Evolutionary conservation across 495 filamentous ascomycete genomes (phyloP).

Genomic region (Podospora anserina): DNA sequence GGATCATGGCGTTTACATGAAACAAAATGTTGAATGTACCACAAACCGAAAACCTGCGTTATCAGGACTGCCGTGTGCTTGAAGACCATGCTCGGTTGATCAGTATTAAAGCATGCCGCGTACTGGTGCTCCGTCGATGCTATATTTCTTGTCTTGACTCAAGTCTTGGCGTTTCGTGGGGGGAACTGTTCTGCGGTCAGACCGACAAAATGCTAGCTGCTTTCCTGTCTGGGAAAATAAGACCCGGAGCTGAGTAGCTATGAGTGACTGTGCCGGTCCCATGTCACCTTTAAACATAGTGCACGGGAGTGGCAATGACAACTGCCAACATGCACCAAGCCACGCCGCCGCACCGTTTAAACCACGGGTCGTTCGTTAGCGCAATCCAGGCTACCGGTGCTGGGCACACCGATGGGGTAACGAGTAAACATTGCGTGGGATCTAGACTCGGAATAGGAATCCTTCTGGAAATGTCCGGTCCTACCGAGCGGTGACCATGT

Average conservation of each 20-base stretch:
- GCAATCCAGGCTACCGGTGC: neutral
- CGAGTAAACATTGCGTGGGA: neutral
- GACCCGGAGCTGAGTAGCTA: neutral
- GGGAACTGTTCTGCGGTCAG: neutral
- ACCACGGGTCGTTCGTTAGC: neutral
- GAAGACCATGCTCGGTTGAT: neutral
- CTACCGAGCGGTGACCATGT: neutral
- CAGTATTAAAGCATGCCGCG: neutral
- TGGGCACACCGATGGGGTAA: neutral
- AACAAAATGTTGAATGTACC: neutral
- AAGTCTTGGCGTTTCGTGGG: neutral
- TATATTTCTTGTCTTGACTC: neutral
- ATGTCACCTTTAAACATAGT: neutral
- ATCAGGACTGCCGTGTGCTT: neutral
- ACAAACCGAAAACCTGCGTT: neutral
- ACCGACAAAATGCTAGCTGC: neutral
- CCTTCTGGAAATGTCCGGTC: neutral
- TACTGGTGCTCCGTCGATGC: neutral
- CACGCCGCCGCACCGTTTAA: neutral
- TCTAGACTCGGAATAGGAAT: neutral
- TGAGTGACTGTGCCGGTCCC: neutral
- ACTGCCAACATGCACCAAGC: neutral
- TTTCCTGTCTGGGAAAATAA: neutral
- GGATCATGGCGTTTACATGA: neutral
- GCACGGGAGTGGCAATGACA: neutral